These are phyloP conservation scores for Nakaseomyces nivariensis DNA, from an alignment of 1,139 yeast genomes.

Conservation along the genomic window DNA sequence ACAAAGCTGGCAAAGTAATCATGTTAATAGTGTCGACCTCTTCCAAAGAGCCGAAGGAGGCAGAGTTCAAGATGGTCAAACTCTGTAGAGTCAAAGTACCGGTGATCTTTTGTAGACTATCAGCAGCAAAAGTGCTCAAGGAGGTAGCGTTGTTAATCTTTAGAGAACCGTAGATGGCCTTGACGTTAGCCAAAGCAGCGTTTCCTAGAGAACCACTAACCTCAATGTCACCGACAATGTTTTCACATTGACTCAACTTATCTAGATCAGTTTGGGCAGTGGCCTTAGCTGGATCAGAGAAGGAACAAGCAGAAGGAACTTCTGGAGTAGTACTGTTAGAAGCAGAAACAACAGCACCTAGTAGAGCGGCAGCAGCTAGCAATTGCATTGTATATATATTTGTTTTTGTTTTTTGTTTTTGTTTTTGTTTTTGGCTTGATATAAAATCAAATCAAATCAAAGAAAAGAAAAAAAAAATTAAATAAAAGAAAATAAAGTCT, in stretches of 20 bases:
- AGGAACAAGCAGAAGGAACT: conserved; percentile 34
- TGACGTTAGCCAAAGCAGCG: conserved; percentile 49
- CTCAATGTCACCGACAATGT: conserved; percentile 70
- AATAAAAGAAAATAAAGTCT: background rate
- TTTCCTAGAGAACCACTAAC: conserved; percentile 53
- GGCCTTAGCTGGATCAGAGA: conserved; percentile 51
- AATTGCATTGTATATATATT: background rate
- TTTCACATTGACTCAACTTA: conserved; percentile 59
- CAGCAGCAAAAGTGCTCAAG: conserved; percentile 62
- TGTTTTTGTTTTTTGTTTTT: background rate
- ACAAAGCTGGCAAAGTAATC: conserved; percentile 78
- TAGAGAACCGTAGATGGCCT: conserved; percentile 70
- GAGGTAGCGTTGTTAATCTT: conserved; percentile 53
- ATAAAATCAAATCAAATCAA: too few relatives aligned
- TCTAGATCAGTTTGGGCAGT: conserved; percentile 75
- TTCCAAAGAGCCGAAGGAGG: conserved; percentile 70
- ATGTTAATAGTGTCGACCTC: conserved; percentile 72
- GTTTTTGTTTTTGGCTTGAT: conserved; percentile 11
- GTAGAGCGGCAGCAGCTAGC: background rate
- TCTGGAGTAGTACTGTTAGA: conserved; percentile 26
- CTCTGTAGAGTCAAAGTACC: conserved; percentile 54
- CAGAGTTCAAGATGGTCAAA: conserved; percentile 56
- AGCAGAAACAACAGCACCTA: conserved; percentile 13
- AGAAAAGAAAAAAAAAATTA: too few relatives aligned
- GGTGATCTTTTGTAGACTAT: conserved; percentile 62